These are phyloP conservation scores for Eragrostis tef DNA, from an alignment of 202 grass and related monocot genomes.

Conservation along the genomic window DNA sequence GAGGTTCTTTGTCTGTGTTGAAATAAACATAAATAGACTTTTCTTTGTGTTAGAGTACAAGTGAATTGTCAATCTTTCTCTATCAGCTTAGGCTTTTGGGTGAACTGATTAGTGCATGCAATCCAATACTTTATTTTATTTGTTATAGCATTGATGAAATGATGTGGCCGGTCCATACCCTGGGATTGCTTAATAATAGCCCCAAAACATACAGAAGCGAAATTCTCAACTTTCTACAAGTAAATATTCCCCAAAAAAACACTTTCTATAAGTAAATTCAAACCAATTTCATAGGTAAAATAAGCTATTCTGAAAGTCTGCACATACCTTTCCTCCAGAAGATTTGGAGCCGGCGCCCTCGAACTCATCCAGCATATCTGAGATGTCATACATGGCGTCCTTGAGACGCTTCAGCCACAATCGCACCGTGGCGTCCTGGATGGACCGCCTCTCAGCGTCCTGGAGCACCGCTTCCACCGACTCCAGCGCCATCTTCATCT, in stretches of 20 bases:
- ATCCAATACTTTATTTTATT: no score
- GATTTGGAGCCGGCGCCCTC: not conserved
- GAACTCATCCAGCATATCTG: conserved; percentile 44
- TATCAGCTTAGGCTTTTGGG: no score
- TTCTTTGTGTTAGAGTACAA: no score
- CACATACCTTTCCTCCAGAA: not conserved
- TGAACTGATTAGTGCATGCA: no score
- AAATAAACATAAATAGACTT: not conserved
- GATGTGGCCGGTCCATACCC: not conserved
- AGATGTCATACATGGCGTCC: conserved; percentile 50
- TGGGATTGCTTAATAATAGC: no score
- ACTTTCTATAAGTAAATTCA: not conserved
- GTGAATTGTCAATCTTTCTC: no score
- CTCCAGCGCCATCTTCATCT: conserved; percentile 36
- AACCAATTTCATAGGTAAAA: not conserved
- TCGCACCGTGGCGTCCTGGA: not conserved
- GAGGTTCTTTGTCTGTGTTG: not conserved
- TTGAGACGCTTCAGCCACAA: conserved; percentile 58
- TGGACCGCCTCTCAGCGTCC: conserved; percentile 45
- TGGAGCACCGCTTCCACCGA: conserved; percentile 41
- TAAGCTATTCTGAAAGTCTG: no score
- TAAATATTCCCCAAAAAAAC: no score
- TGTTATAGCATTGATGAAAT: not conserved
- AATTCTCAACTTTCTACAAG: not conserved
- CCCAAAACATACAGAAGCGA: not conserved